phyloP scores from a whole-genome alignment of 768 basidiomycete genomes.

The Austroboletus festivus region DNA sequence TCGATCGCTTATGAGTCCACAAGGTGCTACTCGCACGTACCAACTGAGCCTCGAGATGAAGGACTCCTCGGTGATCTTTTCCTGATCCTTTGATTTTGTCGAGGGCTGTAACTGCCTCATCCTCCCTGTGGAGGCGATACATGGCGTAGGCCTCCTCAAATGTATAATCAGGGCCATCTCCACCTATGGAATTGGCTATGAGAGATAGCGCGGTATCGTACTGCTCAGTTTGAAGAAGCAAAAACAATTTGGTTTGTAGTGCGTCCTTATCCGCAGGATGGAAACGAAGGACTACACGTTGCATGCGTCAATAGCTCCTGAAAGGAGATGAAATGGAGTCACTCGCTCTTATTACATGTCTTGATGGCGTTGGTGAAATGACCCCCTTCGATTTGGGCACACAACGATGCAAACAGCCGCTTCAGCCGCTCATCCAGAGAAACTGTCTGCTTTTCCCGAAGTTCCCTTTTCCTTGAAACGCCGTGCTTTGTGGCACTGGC shows the following conservation, averaged over 20 bases:
- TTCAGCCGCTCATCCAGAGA: conserved; percentile 36
- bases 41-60: conserved; percentile 86
- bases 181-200: conserved; percentile 32
- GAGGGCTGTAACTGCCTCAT: conserved; percentile 59
- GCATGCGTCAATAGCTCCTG: conserved; percentile 18
- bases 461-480: conserved; percentile 4
- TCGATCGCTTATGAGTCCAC: conserved; percentile 22
- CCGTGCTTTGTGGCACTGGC: conserved; percentile 5
- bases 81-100: conserved; percentile 42
- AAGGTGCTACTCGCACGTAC: conserved; percentile 42
- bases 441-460: conserved; percentile 23
- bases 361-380: conserved; percentile 82
- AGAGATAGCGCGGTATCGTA: conserved; percentile 67
- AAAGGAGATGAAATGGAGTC: conserved; percentile 19
- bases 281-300: conserved; percentile 61
- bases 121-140: conserved; percentile 78
- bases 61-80: conserved; percentile 54
- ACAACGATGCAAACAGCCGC: conserved; percentile 72
- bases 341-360: conserved; percentile 89
- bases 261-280: conserved; percentile 69
- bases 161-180: conserved; percentile 21
- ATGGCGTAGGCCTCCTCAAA: conserved; percentile 82
- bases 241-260: conserved; percentile 78
- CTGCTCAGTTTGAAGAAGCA: conserved; percentile 84
- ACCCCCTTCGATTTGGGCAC: conserved; percentile 87